These are phyloP conservation scores for Capillidium heterosporum DNA, from an alignment of 371 early-diverging fungal species.

Conservation along the genomic window DNA sequence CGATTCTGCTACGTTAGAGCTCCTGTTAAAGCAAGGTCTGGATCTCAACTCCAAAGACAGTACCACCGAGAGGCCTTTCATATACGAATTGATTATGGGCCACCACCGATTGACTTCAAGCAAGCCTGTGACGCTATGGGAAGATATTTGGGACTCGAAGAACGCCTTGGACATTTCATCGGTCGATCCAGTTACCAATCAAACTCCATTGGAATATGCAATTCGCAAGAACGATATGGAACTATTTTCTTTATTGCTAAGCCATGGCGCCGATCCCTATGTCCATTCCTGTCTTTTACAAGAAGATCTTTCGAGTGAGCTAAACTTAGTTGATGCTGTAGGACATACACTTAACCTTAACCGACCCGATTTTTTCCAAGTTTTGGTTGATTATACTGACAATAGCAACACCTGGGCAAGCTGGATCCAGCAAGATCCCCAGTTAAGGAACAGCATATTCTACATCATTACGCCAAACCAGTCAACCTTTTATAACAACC, in stretches of 20 bases:
- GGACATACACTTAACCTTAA: neutral
- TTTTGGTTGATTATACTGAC: neutral
- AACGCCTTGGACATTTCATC: constrained; percentile 13
- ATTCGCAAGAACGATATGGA: constrained; percentile 15
- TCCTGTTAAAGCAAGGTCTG: neutral
- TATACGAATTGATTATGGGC: neutral
- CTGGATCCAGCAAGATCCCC: neutral
- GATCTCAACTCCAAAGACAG: neutral
- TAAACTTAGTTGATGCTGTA: neutral
- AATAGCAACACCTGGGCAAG: neutral
- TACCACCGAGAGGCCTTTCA: neutral
- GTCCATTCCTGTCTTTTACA: neutral
- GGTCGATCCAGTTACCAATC: constrained; percentile 18
- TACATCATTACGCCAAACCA: too few relatives aligned
- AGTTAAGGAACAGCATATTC: too few relatives aligned
- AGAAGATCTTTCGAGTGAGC: too few relatives aligned
- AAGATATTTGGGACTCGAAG: neutral
- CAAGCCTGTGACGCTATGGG: too few relatives aligned
- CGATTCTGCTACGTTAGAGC: neutral
- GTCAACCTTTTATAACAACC: too few relatives aligned
- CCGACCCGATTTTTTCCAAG: neutral
- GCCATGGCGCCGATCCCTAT: constrained; percentile 20
- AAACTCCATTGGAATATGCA: constrained; percentile 29
- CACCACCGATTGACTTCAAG: neutral
- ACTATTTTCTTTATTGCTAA: constrained; percentile 18